phyloP scores from a whole-genome alignment of 1,284 basidiomycete genomes.

The Takashimella tepidaria region DNA sequence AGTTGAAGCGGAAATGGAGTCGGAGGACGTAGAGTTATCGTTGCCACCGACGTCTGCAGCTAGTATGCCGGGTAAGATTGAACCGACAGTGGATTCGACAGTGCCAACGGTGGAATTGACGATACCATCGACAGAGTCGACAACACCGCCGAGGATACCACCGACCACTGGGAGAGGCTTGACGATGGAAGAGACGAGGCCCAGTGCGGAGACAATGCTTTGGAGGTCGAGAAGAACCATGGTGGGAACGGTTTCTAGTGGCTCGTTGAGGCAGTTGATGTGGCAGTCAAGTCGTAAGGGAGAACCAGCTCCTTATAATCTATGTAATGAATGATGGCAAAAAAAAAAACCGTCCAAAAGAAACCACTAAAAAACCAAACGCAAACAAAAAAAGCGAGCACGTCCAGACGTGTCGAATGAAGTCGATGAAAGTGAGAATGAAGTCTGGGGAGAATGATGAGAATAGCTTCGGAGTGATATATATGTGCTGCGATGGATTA shows the following conservation, averaged over 20 bases:
- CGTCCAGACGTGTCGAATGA: constrained; percentile 18
- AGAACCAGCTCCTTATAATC: constrained; percentile 14
- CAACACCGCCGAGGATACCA: constrained; percentile 15
- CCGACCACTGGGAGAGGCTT: constrained; percentile 28
- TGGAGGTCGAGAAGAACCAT: constrained; percentile 28
- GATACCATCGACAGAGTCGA: constrained; percentile 21
- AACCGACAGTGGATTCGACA: constrained; percentile 5
- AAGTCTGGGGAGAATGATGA: neutral
- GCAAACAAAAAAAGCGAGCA: constrained; percentile 11
- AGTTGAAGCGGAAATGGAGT: constrained; percentile 3
- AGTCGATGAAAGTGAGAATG: neutral
- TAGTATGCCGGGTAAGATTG: constrained; percentile 8
- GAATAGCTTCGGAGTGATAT: neutral
- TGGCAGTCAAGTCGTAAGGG: neutral
- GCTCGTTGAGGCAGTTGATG: constrained; percentile 5
- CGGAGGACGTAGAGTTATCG: neutral
- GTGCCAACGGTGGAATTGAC: constrained; percentile 14
- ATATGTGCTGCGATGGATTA: too few species aligned
- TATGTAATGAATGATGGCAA: neutral
- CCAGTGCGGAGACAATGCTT: constrained; percentile 24
- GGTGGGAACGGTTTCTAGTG: neutral
- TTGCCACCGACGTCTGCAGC: constrained; percentile 5
- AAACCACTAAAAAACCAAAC: too few species aligned
- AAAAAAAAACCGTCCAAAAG: neutral
- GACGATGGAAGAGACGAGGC: constrained; percentile 26